A percentile compares a stretch with the other conserved stretches of the same genome.
Conservation (phyloP, 305 asterid species). For the Salvia sclarea region DNA sequence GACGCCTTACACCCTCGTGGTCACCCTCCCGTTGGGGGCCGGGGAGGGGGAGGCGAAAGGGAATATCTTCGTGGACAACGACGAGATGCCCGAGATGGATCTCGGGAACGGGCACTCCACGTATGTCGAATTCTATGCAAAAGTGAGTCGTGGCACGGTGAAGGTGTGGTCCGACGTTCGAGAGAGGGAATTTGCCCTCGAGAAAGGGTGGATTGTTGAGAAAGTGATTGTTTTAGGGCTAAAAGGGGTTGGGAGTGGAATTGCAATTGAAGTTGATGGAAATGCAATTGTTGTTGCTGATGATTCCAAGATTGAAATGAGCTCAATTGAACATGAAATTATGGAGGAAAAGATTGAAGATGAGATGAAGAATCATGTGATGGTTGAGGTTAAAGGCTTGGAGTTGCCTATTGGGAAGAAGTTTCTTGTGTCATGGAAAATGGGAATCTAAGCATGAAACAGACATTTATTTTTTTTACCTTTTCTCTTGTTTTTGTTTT, state of each 20-base stretch:
- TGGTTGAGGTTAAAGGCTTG: constrained; percentile 75
- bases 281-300: constrained; percentile 35
- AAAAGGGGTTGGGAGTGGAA: constrained; percentile 39
- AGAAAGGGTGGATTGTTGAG: constrained; percentile 70
- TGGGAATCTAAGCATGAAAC: constrained; percentile 51
- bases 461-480: not conserved
- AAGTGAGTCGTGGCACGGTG: constrained; percentile 40
- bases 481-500: not conserved
- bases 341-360: constrained; percentile 38
- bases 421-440: constrained; percentile 70
- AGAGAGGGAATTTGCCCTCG: constrained; percentile 68
- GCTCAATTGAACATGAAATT: constrained; percentile 39
- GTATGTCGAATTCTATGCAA: constrained; percentile 61
- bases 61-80: constrained; percentile 65
- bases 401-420: constrained; percentile 67
- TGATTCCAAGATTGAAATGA: constrained; percentile 47
- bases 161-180: constrained; percentile 77
- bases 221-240: constrained; percentile 67
- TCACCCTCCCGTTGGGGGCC: constrained; percentile 66
- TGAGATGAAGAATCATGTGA: constrained; percentile 50
- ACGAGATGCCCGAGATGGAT: constrained; percentile 76
- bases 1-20: constrained; percentile 68
- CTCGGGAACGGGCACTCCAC: constrained; percentile 71
- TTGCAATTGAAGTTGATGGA: constrained; percentile 56
- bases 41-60: constrained; percentile 58